Evolutionary conservation across 257 asterid species (phyloP), one percentile per base, ranked within the genome.

Genomic region (Buddleja alternifolia): DNA sequence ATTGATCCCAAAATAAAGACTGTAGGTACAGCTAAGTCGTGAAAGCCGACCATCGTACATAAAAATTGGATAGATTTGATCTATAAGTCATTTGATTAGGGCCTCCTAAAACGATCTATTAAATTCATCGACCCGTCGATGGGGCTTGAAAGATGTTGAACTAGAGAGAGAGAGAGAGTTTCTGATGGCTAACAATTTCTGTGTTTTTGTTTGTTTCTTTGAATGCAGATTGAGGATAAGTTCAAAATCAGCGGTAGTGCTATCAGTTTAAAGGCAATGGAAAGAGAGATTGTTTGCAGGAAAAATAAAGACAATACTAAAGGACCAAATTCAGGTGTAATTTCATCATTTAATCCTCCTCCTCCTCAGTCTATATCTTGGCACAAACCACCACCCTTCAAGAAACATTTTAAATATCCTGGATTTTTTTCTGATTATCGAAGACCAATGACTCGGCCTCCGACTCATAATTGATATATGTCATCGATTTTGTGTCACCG

Each of bases 281-380:
- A 64, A 44, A 36, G 10, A 3, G 40, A 9, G 10, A 46, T 41
- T 4, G 11, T 21, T 57, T 64, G 61, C 62, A 11, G 50, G 42
- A 48, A 59, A 66, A 50, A 20, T 8, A 59, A 39, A 21, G 32
- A 54, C 56, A n/a, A n/a, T n/a, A 36, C 6, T 10, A 48, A 46
- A 55, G 58, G 25, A 77, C 20, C 46, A 45, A 65, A 55, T 9
- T 56, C 77, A 73, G 82, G 82, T 77, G 40, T 21, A 25, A n/a
- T 48, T 15, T 32, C n/a, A 21, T 6, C 32, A 23, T 7, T 64
- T 16, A 29, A 24, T n/a, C n/a, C n/a, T n/a, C n/a, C n/a, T 10
- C 17, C 42, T 64, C 36, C 7, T 45, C 41, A 24, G 25, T 63
- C 41, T 9, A 63, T 25, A n/a, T 55, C 37, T 60, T 37, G n/a